These are phyloP conservation scores for Persicaria tinctoria DNA, from an alignment of 148 eudicot species.

Conservation along the genomic window DNA sequence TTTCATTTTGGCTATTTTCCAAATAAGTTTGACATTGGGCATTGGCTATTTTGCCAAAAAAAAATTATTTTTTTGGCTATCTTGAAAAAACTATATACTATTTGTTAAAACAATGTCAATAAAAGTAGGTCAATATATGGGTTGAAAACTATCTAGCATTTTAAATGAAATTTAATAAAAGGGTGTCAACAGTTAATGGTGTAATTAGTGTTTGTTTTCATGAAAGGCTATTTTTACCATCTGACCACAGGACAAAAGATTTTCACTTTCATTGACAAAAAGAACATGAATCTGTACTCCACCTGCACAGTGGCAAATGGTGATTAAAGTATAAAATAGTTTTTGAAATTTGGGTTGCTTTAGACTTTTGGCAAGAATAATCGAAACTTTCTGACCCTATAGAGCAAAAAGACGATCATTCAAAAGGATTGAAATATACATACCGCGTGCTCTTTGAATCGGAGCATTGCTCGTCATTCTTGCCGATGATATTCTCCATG, in stretches of 20 bases:
- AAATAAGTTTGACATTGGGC: too few relatives aligned
- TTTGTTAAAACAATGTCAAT: too few relatives aligned
- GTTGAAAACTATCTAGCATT: not conserved
- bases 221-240: constrained; percentile 12
- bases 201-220: constrained; percentile 16
- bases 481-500: constrained; percentile 27
- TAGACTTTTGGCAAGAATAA: not conserved
- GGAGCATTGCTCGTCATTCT: constrained; percentile 21
- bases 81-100: too few relatives aligned
- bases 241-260: constrained; percentile 21
- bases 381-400: not conserved
- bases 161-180: not conserved
- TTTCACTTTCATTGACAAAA: constrained; percentile 43
- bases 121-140: not conserved
- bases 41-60: too few relatives aligned
- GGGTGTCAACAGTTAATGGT: not conserved
- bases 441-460: constrained; percentile 33
- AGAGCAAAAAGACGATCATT: not conserved
- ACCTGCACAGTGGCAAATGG: constrained; percentile 97
- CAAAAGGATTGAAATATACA: constrained; percentile 18
- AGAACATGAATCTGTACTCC: constrained; percentile 77
- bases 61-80: too few relatives aligned
- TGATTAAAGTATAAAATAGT: constrained; percentile 7
- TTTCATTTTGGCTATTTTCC: too few relatives aligned
- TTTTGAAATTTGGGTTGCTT: not conserved